phyloP scores from a whole-genome alignment of 164 flowering plant species.

The Annona cherimola region DNA sequence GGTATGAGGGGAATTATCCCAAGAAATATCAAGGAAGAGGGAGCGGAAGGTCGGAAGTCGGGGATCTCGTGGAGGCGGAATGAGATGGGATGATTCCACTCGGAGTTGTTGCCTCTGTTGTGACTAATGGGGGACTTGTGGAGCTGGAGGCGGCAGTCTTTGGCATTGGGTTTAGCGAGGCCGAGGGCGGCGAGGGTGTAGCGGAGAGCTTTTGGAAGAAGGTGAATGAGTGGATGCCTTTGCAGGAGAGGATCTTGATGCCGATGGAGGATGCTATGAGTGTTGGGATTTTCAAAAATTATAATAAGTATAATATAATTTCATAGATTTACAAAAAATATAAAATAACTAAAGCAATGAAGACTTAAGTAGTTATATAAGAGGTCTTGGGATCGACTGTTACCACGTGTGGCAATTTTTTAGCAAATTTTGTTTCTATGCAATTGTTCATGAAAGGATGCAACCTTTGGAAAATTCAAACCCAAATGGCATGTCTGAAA shows the following conservation, averaged over 20 bases:
- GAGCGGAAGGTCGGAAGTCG: not conserved
- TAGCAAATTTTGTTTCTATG: no score
- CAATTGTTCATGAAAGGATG: no score
- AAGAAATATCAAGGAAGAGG: constrained; percentile 34
- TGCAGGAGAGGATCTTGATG: constrained; percentile 36
- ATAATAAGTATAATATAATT: no score
- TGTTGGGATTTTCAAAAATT: no score
- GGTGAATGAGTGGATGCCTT: constrained; percentile 43
- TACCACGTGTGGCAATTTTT: no score
- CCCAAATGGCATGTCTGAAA: no score
- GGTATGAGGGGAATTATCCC: no score
- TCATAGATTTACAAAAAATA: no score
- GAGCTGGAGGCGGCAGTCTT: constrained; percentile 15
- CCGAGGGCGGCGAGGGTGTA: constrained; percentile 31
- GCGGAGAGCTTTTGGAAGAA: constrained; percentile 50
- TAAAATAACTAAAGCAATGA: no score
- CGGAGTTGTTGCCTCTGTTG: constrained; percentile 44
- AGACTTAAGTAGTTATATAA: no score
- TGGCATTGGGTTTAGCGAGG: constrained; percentile 5
- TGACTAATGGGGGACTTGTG: constrained; percentile 41
- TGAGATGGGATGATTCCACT: constrained; percentile 49
- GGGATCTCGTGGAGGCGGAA: constrained; percentile 24
- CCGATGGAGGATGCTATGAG: constrained; percentile 22
- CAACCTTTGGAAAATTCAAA: no score
- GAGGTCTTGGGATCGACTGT: no score